These are phyloP conservation scores for Parsonsia alboflavescens DNA, from an alignment of 257 asterid genomes.

Conservation along the genomic window DNA sequence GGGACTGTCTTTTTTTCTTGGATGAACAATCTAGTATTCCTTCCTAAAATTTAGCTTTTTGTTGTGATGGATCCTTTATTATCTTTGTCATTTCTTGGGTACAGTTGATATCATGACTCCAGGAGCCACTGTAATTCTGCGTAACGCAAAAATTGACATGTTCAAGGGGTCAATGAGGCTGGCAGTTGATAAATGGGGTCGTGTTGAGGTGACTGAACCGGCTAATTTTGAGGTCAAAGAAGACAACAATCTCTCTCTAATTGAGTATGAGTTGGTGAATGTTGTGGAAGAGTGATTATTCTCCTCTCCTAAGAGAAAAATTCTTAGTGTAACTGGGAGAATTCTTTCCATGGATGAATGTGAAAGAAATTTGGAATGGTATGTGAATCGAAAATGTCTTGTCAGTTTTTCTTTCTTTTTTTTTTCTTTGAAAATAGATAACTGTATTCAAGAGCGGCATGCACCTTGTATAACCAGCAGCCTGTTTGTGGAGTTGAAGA, in stretches of 20 bases:
- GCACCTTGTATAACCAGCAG: conserved; percentile 2
- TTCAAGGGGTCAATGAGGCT: conserved; percentile 44
- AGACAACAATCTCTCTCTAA: conserved; percentile 34
- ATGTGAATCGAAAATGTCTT: conserved; percentile 12
- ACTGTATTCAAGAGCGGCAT: not conserved
- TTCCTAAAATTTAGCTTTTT: not conserved
- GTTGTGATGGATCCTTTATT: not conserved
- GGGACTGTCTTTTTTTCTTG: too few relatives aligned
- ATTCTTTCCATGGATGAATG: conserved; percentile 6
- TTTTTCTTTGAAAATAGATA: not conserved
- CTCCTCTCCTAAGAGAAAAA: conserved; percentile 1
- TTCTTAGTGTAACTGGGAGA: not conserved
- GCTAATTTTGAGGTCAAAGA: conserved; percentile 29
- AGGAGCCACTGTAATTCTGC: conserved; percentile 32
- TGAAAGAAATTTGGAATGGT: conserved; percentile 3
- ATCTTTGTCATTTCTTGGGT: not conserved
- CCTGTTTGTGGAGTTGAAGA: not conserved
- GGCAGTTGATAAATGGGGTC: conserved; percentile 48
- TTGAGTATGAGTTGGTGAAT: conserved; percentile 40
- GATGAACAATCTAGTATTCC: not conserved
- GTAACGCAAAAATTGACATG: conserved; percentile 41
- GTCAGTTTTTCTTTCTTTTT: conserved; percentile 11
- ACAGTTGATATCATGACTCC: conserved; percentile 39
- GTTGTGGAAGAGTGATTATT: conserved; percentile 23
- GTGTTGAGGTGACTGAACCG: conserved; percentile 37